Evolutionary conservation across 768 basidiomycete species (phyloP).

Genomic region (Suillus luteus): DNA sequence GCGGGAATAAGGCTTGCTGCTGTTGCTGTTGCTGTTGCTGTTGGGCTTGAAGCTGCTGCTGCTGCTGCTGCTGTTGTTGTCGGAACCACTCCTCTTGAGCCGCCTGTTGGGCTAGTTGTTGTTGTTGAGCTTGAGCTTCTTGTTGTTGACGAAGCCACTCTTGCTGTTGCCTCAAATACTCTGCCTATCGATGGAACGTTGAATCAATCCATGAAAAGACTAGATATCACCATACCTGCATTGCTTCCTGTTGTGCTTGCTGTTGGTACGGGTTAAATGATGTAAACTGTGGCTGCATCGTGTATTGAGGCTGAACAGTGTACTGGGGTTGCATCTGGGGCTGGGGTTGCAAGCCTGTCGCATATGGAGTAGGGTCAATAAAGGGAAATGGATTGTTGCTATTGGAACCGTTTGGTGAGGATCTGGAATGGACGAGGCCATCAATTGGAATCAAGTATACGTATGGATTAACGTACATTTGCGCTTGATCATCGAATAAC

Average conservation of each 20-base stretch:
- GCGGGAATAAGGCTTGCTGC: slow-evolving; percentile 49
- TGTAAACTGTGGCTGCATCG: slow-evolving; percentile 82
- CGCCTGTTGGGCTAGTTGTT: slow-evolving; percentile 41
- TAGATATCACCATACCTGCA: slow-evolving; percentile 46
- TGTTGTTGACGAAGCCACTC: slow-evolving; percentile 75
- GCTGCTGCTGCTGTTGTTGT: slow-evolving; percentile 65
- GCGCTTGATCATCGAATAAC: slow-evolving; percentile 86
- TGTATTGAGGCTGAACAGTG: slow-evolving; percentile 76
- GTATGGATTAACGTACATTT: slow-evolving; percentile 55
- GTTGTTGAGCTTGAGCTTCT: slow-evolving; percentile 37
- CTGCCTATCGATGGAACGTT: slow-evolving; percentile 33
- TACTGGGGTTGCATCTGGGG: slow-evolving; percentile 68
- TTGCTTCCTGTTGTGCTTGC: slow-evolving; percentile 87
- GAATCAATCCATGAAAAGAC: neutral
- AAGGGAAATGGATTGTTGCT: slow-evolving; percentile 59
- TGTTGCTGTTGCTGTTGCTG: slow-evolving; percentile 49
- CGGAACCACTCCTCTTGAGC: slow-evolving; percentile 60
- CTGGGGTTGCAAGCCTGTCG: slow-evolving; percentile 56
- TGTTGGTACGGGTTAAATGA: slow-evolving; percentile 95
- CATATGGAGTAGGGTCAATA: slow-evolving; percentile 61
- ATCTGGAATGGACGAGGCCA: slow-evolving; percentile 24
- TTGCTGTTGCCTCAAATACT: slow-evolving; percentile 54
- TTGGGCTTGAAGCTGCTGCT: slow-evolving; percentile 37
- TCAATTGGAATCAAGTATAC: slow-evolving; percentile 12
- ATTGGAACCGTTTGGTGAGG: slow-evolving; percentile 32